phyloP scores from a whole-genome alignment of 1,284 basidiomycete genomes.

The Rhodotorula sp. region DNA sequence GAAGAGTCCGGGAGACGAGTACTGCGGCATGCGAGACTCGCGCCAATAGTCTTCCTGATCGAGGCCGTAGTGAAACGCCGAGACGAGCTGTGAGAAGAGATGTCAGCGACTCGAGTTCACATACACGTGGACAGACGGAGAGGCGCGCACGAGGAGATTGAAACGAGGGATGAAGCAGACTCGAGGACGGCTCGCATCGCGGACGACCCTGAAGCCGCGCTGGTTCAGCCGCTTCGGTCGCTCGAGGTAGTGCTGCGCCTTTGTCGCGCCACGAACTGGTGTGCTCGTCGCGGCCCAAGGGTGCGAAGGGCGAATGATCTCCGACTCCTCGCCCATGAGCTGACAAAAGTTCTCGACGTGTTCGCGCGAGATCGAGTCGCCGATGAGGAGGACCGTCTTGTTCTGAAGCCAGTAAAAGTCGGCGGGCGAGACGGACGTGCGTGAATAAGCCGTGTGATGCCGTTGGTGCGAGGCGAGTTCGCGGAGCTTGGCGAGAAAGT shows the following conservation, averaged over 20 bases:
- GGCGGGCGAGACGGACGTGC: not conserved
- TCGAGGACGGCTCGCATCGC: conserved; percentile 48
- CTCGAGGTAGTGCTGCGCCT: conserved; percentile 30
- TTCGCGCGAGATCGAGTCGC: conserved; percentile 50
- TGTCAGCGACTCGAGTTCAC: not conserved
- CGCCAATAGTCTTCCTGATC: conserved; percentile 49
- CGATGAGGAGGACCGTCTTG: conserved; percentile 51
- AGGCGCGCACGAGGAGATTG: conserved; percentile 46
- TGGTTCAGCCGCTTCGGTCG: conserved; percentile 23
- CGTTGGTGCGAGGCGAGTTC: conserved; percentile 16
- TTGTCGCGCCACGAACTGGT: conserved; percentile 23
- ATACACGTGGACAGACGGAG: not conserved
- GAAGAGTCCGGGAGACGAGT: conserved; percentile 48
- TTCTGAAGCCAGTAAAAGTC: conserved; percentile 46
- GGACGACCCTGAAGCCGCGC: conserved; percentile 30
- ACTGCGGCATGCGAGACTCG: conserved; percentile 43
- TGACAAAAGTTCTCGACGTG: conserved; percentile 51
- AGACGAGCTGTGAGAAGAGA: conserved; percentile 42
- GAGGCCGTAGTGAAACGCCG: conserved; percentile 50
- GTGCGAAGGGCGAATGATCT: conserved; percentile 47
- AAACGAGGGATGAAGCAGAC: conserved; percentile 50
- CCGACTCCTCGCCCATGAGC: conserved; percentile 47
- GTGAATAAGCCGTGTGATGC: not conserved
- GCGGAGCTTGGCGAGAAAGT: conserved; percentile 29
- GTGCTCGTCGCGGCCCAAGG: conserved; percentile 25